Percentiles rank a stretch among this genome's conserved stretches.
Conservation (phyloP, 805 yeast genomes). For the Sungouiozyma intestinalis region DNA sequence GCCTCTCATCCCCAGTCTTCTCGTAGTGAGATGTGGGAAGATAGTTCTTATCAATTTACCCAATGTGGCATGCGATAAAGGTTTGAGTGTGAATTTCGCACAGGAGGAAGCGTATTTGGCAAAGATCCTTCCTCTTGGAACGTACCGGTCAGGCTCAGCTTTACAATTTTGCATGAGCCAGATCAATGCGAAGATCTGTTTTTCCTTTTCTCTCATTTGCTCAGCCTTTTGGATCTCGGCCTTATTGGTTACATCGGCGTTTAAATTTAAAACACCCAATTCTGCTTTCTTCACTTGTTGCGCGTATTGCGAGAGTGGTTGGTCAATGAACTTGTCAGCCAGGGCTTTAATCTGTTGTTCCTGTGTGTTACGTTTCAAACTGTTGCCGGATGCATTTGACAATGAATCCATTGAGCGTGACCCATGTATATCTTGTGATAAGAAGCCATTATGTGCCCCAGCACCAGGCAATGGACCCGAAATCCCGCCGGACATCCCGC, state of each 20-base stretch:
- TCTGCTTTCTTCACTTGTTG: slow-evolving; percentile 34
- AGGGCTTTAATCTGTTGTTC: slow-evolving; percentile 19
- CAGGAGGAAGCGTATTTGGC: slow-evolving; percentile 55
- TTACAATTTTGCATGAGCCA: slow-evolving; percentile 65
- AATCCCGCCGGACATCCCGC: no score
- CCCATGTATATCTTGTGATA: neutral
- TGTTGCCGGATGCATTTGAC: neutral
- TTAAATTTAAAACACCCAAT: slow-evolving; percentile 18
- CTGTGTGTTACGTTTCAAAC: slow-evolving; percentile 13
- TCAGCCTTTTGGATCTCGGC: slow-evolving; percentile 25
- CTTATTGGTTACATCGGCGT: slow-evolving; percentile 20
- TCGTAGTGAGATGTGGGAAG: slow-evolving; percentile 58
- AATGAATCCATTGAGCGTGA: neutral
- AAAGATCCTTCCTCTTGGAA: slow-evolving; percentile 58
- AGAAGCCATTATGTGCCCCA: neutral
- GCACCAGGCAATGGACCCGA: no score
- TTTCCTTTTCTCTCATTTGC: slow-evolving; percentile 42
- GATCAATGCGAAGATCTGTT: slow-evolving; percentile 73
- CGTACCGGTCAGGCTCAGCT: slow-evolving; percentile 38
- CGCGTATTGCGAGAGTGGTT: slow-evolving; percentile 35
- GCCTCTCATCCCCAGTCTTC: slow-evolving; percentile 75
- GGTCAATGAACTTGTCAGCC: slow-evolving; percentile 20
- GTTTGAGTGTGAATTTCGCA: slow-evolving; percentile 40
- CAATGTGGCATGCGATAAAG: slow-evolving; percentile 67
- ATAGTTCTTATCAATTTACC: slow-evolving; percentile 61